Percentiles rank a stretch among this genome's conserved stretches.
Evolutionary conservation across 768 basidiomycete species (phyloP).

Genomic region (Trametes gibbosa): DNA sequence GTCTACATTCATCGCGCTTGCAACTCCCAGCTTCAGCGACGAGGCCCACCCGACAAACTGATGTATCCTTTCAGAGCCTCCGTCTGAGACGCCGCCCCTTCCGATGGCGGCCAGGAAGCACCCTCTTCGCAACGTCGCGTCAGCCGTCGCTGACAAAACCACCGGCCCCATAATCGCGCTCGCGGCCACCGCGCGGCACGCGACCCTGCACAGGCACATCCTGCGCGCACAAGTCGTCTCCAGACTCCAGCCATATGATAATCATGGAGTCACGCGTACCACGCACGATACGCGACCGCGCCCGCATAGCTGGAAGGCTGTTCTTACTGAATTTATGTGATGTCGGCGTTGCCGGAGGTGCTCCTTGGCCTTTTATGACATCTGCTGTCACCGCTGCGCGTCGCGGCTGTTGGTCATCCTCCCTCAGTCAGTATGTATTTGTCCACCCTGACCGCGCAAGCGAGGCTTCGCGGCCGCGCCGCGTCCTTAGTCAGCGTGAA

Average conservation of each 20-base stretch:
- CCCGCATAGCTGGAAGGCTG: too few relatives aligned
- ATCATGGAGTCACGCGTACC: too few relatives aligned
- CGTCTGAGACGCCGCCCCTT: background rate
- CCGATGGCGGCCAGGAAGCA: too few relatives aligned
- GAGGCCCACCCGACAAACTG: background rate
- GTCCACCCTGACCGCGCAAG: background rate
- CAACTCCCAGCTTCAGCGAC: background rate
- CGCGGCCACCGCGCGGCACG: conserved; percentile 3
- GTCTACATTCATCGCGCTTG: background rate
- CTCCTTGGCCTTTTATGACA: background rate
- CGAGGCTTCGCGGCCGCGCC: background rate
- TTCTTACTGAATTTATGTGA: too few relatives aligned
- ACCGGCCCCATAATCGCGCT: background rate
- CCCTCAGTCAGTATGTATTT: background rate
- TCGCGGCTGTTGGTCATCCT: conserved; percentile 5
- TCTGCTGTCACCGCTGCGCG: background rate
- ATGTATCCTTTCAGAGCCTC: conserved; percentile 3
- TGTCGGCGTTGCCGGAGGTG: background rate
- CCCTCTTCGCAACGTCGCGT: background rate
- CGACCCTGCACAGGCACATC: conserved; percentile 10
- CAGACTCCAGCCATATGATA: too few relatives aligned
- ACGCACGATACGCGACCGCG: too few relatives aligned
- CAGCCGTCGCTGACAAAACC: background rate
- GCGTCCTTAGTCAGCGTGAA: too few relatives aligned
- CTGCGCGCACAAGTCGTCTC: too few relatives aligned